Evolutionary conservation across 495 filamentous ascomycete species (phyloP), one percentile per base, ranked within the genome.

Genomic region (Collariella sp.): DNA sequence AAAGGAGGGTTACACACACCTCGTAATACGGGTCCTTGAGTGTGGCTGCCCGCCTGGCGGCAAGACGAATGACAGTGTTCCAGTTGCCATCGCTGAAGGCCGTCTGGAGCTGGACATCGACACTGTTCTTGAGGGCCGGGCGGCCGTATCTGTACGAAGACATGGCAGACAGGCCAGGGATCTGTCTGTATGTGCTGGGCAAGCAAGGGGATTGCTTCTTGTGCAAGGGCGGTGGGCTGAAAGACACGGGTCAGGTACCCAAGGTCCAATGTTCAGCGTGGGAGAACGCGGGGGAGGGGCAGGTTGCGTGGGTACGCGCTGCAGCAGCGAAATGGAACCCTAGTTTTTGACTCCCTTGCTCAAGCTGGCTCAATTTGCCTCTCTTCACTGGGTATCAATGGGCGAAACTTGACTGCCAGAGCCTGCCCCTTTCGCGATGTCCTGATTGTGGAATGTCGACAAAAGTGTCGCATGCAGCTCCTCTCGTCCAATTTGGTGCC

Each of bases 1-100:
- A 11, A 31, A 13, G 9, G n/a, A 7, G n/a, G 34, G 33, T 26
- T 13, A 16, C 5, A 58, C 64, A 51, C 55, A 76, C 73, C 63
- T 73, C 64, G 44, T 72, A 78, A 46, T 76, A 76, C 0, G 67
- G 60, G 34, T 78, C 75, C 12, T 76, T 75, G n/a, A 68, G 62
- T 1, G 58, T 46, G 46, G 66, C 70, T 35, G 64, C 60, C n/a
- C 72, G 64, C 41, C 72, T 70, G 33, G 70, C 66, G 0, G 75
- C 75, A 7, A 76, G 58, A 26, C 67, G 70, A 7, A 71, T 60
- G 36, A 69, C 69, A 1, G 59, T 49, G n/a, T 42, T 44, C 73
- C 74, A 78, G 57, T 73, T 73, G 35, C 69, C 61, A 19, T 75
- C 72, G 20, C 54, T 59, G 38, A 71, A 78, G 22, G 70, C 69